These are phyloP conservation scores for Fusarium newnesense DNA, from an alignment of 2,329 filamentous ascomycete genomes.

Conservation along the genomic window DNA sequence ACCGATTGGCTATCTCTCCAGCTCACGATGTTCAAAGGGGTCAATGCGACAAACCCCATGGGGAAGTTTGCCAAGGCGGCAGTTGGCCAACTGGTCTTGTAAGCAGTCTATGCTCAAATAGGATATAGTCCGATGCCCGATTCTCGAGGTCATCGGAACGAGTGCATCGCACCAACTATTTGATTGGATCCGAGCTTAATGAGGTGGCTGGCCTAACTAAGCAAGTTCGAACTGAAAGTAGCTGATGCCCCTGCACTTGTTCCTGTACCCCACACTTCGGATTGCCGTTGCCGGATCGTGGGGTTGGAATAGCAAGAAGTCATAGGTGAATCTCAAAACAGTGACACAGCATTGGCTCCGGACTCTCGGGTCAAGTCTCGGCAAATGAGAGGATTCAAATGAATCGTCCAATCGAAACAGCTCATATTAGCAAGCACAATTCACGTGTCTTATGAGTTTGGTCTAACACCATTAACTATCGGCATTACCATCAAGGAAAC, in stretches of 20 bases:
- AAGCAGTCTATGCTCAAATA: not conserved
- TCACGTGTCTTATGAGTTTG: too few relatives aligned
- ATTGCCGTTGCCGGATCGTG: not conserved
- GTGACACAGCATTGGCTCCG: not conserved
- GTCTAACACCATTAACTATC: too few relatives aligned
- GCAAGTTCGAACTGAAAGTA: not conserved
- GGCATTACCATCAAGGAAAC: too few relatives aligned
- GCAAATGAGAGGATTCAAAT: not conserved
- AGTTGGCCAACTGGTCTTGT: not conserved
- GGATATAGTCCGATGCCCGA: not conserved
- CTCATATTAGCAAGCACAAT: fast-evolving
- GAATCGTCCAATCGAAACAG: fast-evolving
- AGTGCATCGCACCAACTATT: not conserved
- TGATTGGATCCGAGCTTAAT: not conserved
- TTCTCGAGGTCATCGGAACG: not conserved
- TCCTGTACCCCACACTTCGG: not conserved
- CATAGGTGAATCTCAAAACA: not conserved
- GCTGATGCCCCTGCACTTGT: too few relatives aligned
- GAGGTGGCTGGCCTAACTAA: not conserved
- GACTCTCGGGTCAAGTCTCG: not conserved
- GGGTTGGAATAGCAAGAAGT: not conserved
- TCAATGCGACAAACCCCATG: not conserved
- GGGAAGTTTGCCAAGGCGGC: not conserved
- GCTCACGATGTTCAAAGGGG: not conserved
- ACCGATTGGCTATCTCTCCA: not conserved